Evolutionary conservation across 495 filamentous ascomycete species (phyloP), one percentile per base, ranked within the genome.

Genomic region (Cenococcum geophilum): DNA sequence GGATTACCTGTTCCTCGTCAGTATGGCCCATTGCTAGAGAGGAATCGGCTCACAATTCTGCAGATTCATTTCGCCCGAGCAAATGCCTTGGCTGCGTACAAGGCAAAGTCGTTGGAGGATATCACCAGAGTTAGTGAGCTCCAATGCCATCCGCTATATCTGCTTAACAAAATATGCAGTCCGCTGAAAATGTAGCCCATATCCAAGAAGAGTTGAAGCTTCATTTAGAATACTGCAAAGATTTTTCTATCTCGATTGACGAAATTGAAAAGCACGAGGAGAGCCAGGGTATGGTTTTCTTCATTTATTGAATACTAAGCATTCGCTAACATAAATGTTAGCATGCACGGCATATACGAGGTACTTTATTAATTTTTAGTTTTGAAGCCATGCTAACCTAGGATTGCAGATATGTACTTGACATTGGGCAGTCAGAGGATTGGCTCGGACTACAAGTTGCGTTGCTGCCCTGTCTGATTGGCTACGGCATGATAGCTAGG

Each of bases 1-100:
- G 67, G 91, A 96, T 70, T 96, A 96, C 72, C 75, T 95, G 34
- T 96, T 90, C 66, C 77, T 96, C 21, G 88, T 95, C 58, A 65
- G 76, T 68, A 3, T 25, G 16, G n/a, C 5, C 4, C 27, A 45
- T 23, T 52, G 4, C 25, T 34, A 10, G 22, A 37, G n/a, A 11
- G 27, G 9, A 3, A 21, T 0, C 23, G 8, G 34, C 14, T 27
- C 52, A 55, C n/a, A 16, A 22, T 27, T 55, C 0, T 11, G 32
- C 53, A 91, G 88, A 79, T 89, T 37, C 91, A 96, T 70, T 97
- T 92, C 74, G 84, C 89, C 10, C 78, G 91, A 58, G 89, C 89
- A 62, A 91, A 91, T 74, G 84, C 89, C 8, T 77, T 97, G 2
- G 89, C 87, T 14, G 81, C 85, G 0, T 95, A 92, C 75, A 97